Evolutionary conservation across 176 grass and related monocot species (phyloP), one percentile per base, ranked within the genome.

Genomic region (Zoysia pacifica): DNA sequence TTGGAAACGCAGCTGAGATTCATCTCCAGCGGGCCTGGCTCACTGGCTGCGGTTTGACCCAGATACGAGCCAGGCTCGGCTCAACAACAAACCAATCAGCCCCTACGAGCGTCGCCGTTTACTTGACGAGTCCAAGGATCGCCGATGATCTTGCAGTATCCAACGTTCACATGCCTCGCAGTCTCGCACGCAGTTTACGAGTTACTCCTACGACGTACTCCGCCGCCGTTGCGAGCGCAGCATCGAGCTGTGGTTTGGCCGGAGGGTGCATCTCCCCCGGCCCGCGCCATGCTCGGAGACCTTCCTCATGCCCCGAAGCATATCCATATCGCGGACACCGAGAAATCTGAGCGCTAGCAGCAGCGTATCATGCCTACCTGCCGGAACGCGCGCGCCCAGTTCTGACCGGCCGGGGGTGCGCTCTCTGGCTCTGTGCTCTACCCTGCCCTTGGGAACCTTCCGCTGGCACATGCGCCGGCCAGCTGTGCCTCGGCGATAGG

Each of bases 361-460:
- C n/a, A 9, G n/a, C 1, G 0, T 0, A 9, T 35, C 43, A 7
- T 5, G 14, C 28, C 11, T 11, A 15, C 41, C 15, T 45, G 48
- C 62, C 76, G 63, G 76, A 52, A 43, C 75, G 62, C 76, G 18
- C 39, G 46, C 76, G 52, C 50, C 47, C 20, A 28, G 62, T 50
- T 37, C 61, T 41, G 45, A 74, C 62, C 61, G 9, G 37, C 48
- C 48, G 48, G 48, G 48, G 9, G 48, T 28, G 28, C 28, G 12
- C 12, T 11, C 28, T 28, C 28, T 28, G 28, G 18, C 69, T 7
- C 18, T 4, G 14, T 49, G 16, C 14, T 63, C 9, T 49, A 28
- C 67, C n/a, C 51, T 7, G 40, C 48, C 43, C 69, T 63, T 65
- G 65, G 72, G 82, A 85, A 85, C 66, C 72, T 77, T 89, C 82